phyloP scores from a whole-genome alignment of 2,329 filamentous ascomycete genomes.

The Rachicladosporium sp. region DNA sequence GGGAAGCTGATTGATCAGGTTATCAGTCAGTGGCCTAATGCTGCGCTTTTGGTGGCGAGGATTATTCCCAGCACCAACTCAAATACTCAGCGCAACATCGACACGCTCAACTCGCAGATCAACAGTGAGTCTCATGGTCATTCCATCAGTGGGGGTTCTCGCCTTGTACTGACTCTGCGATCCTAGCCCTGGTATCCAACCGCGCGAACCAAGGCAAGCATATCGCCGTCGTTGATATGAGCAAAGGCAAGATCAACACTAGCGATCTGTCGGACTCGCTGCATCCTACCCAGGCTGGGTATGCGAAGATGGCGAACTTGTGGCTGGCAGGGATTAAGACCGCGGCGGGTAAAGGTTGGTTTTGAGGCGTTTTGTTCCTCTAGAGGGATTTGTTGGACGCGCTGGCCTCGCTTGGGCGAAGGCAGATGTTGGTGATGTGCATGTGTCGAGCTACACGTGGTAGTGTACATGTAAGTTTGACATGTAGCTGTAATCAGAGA shows the following conservation, averaged over 20 bases:
- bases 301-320: conserved; percentile 7
- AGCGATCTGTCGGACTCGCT: conserved; percentile 3
- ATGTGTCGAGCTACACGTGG: too few relatives aligned
- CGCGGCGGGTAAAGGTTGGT: conserved; percentile 2
- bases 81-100: conserved; percentile 1
- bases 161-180: neutral
- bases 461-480: too few relatives aligned
- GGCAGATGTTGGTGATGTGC: too few relatives aligned
- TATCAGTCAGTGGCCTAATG: conserved; percentile 3
- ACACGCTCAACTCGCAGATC: conserved; percentile 3
- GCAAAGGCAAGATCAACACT: neutral
- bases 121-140: conserved; percentile 1
- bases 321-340: conserved; percentile 5
- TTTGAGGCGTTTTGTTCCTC: too few relatives aligned
- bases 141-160: too few relatives aligned
- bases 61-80: conserved; percentile 1
- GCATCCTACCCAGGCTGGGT: conserved; percentile 7
- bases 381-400: too few relatives aligned
- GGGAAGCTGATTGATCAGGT: conserved; percentile 7
- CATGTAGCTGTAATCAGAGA: too few relatives aligned
- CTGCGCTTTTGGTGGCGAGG: conserved; percentile 5
- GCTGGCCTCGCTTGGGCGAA: too few relatives aligned
- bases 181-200: conserved; percentile 2
- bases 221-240: conserved; percentile 3
- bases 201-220: conserved; percentile 3